Percentiles rank a stretch among this genome's conserved stretches.
These are phyloP conservation scores for Nakaseomyces delphensis DNA, from an alignment of 1,139 yeast species.

Conservation along the genomic window DNA sequence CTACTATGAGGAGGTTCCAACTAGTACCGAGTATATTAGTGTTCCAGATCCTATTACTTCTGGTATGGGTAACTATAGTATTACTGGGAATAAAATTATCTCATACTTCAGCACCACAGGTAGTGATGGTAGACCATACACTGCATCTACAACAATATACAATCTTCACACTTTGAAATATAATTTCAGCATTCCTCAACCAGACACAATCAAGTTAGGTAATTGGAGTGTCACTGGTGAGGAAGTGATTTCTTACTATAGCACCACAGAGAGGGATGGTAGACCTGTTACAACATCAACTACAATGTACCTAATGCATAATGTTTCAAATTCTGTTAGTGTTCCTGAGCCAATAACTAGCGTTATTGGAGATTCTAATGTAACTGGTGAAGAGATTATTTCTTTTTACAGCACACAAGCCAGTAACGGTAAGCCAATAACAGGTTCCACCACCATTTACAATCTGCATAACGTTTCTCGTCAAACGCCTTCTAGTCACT, in stretches of 20 bases:
- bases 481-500: neutral
- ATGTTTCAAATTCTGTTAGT: neutral
- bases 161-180: neutral
- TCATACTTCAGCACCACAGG: slow-evolving; percentile 3
- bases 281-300: neutral
- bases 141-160: slow-evolving; percentile 1
- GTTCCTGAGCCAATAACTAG: neutral
- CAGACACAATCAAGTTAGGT: neutral
- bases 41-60: slow-evolving; percentile 4
- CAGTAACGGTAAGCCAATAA: neutral
- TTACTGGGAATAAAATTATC: neutral
- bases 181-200: slow-evolving; percentile 1
- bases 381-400: slow-evolving; percentile 1
- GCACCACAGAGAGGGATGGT: slow-evolving; percentile 1
- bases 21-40: slow-evolving; percentile 2
- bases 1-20: slow-evolving; percentile 2
- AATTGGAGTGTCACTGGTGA: slow-evolving; percentile 1
- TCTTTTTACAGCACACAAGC: slow-evolving; percentile 1
- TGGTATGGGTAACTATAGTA: neutral
- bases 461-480: neutral
- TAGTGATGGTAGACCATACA: slow-evolving; percentile 1
- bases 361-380: neutral
- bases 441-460: neutral
- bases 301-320: neutral
- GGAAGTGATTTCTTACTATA: slow-evolving; percentile 2